Evolutionary conservation across 805 yeast species (phyloP).

Genomic region (Candida tammaniensis): DNA sequence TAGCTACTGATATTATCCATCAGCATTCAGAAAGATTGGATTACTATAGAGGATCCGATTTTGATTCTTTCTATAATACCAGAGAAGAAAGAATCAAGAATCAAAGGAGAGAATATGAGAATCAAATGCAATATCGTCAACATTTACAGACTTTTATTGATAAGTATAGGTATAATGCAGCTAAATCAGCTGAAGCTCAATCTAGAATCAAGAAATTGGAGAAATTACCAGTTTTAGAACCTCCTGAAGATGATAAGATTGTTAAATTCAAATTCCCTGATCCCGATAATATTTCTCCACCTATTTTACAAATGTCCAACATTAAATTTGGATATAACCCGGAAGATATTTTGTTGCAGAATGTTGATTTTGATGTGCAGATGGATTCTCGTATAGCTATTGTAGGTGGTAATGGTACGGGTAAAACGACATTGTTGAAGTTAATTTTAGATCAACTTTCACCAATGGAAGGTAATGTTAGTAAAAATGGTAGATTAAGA

Average conservation of each 20-base stretch:
- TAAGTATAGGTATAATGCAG: constrained; percentile 96
- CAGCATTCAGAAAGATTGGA: constrained; percentile 97
- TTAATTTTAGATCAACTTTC: constrained; percentile 72
- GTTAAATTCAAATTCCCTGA: constrained; percentile 91
- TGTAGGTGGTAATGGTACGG: constrained; percentile 99
- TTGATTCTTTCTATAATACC: constrained; percentile 88
- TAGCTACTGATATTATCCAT: constrained; percentile 96
- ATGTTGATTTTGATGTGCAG: constrained; percentile 88
- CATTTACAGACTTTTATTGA: constrained; percentile 95
- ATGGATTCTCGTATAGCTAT: constrained; percentile 93
- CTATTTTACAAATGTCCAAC: constrained; percentile 82
- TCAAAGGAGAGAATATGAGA: constrained; percentile 92
- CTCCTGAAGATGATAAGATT: constrained; percentile 89
- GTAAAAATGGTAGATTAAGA: constrained; percentile 80
- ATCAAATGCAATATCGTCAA: constrained; percentile 92
- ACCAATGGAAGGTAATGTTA: constrained; percentile 76
- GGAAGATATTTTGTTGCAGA: constrained; percentile 57
- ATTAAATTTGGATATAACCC: constrained; percentile 84
- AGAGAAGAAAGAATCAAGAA: constrained; percentile 93
- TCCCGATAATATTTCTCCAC: constrained; percentile 90
- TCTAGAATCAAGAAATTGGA: constrained; percentile 96
- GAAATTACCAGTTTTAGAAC: constrained; percentile 86
- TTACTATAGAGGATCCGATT: constrained; percentile 91
- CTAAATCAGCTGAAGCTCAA: constrained; percentile 96
- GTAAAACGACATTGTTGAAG: constrained; percentile 93